Percentiles rank a stretch among this genome's conserved stretches.
Conservation (phyloP, 2,329 filamentous ascomycete genomes). For the Aschersonia sp. region DNA sequence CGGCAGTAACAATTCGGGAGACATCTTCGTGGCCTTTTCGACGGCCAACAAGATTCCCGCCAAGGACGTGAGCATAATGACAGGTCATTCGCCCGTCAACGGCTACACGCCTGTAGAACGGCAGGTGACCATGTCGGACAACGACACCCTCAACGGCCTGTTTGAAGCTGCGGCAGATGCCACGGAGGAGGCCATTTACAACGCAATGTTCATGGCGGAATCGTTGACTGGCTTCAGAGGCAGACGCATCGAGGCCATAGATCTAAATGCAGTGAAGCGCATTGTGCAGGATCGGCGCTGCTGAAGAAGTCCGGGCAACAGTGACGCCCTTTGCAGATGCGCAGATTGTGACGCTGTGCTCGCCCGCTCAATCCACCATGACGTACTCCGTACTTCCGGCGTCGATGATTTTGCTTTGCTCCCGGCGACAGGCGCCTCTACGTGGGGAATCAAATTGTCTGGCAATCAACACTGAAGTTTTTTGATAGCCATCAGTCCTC, state of each 20-base stretch:
- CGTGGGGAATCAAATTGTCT: too few relatives aligned
- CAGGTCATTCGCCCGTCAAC: neutral
- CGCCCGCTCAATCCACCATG: too few relatives aligned
- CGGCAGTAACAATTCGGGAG: constrained; percentile 47
- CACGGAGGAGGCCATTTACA: constrained; percentile 52
- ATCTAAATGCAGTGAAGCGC: constrained; percentile 26
- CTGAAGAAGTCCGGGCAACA: neutral
- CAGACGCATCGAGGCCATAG: constrained; percentile 31
- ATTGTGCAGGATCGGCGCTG: constrained; percentile 1
- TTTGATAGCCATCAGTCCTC: too few relatives aligned
- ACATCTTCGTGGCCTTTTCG: constrained; percentile 54
- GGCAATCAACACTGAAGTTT: too few relatives aligned
- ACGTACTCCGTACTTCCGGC: too few relatives aligned
- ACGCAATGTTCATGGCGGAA: constrained; percentile 46
- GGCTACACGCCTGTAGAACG: constrained; percentile 12
- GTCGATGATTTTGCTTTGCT: too few relatives aligned
- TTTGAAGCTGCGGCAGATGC: constrained; percentile 49
- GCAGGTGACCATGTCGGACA: constrained; percentile 26
- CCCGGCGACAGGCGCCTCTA: too few relatives aligned
- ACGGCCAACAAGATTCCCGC: constrained; percentile 36
- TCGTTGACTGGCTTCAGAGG: constrained; percentile 40
- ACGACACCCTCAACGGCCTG: constrained; percentile 44
- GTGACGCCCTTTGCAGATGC: neutral
- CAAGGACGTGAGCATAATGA: constrained; percentile 14
- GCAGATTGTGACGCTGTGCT: neutral